Conservation (phyloP, 306 rosid species). For the Gleditsia sinensis region DNA sequence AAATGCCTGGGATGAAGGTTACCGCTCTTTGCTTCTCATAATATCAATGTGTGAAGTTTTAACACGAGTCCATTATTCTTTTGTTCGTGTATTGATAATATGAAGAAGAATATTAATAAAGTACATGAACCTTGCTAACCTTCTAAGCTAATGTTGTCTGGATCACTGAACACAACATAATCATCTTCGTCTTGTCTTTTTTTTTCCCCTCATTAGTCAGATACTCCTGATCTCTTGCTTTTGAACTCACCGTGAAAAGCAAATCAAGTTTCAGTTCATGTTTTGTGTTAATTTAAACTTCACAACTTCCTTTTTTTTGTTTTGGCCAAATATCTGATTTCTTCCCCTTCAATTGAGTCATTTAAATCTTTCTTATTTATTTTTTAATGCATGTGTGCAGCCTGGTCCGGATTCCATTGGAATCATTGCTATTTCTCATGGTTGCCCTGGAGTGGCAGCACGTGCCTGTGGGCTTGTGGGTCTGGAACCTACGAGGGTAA, state of each 20-base stretch:
- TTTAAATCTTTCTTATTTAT: not conserved
- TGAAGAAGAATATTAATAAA: slow-evolving; percentile 20
- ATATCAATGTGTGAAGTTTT: not conserved
- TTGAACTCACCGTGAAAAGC: not conserved
- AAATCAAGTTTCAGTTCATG: not conserved
- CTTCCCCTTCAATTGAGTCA: not conserved
- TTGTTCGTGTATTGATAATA: slow-evolving; percentile 30
- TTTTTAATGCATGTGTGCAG: slow-evolving; percentile 60
- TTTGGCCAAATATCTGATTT: not conserved
- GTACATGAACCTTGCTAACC: slow-evolving; percentile 39
- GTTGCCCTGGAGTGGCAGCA: slow-evolving; percentile 98
- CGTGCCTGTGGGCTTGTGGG: slow-evolving; percentile 99
- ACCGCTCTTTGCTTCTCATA: slow-evolving; percentile 19
- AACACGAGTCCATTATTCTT: slow-evolving; percentile 13
- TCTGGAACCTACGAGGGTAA: slow-evolving; percentile 93
- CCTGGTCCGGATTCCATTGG: slow-evolving; percentile 99
- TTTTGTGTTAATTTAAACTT: not conserved
- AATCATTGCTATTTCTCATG: slow-evolving; percentile 99
- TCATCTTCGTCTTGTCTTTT: not conserved
- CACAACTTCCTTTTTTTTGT: no score
- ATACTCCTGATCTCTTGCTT: not conserved
- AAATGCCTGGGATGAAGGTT: slow-evolving; percentile 99
- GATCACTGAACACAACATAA: not conserved
- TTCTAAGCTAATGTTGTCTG: slow-evolving; percentile 39
- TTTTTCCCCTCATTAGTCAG: no score